Evolutionary conservation across 306 rosid species (phyloP).

Genomic region (Ormosia semicastrata): DNA sequence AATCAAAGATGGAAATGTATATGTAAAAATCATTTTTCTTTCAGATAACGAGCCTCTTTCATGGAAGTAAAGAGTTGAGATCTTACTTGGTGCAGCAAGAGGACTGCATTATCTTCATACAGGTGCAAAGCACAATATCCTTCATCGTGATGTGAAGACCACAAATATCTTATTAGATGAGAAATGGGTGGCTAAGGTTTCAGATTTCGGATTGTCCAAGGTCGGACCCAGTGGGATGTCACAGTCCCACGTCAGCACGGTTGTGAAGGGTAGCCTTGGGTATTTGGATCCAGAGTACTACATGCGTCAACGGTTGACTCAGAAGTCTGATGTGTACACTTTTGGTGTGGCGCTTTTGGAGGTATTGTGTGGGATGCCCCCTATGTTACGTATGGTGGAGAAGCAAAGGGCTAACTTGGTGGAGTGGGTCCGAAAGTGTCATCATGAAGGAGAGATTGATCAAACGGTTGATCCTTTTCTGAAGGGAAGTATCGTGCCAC

Average conservation of each 20-base stretch:
- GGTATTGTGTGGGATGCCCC: conserved; percentile 31
- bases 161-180: conserved; percentile 43
- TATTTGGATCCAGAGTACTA: conserved; percentile 25
- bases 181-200: conserved; percentile 38
- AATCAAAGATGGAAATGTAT: conserved; percentile 11
- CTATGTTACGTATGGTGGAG: background rate
- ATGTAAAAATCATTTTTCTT: too few relatives aligned
- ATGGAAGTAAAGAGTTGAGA: conserved; percentile 37
- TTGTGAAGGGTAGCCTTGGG: background rate
- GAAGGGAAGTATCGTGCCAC: background rate
- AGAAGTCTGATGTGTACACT: conserved; percentile 48
- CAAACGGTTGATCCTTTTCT: conserved; percentile 32
- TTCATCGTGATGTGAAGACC: conserved; percentile 46
- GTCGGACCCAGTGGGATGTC: conserved; percentile 17
- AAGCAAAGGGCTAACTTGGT: conserved; percentile 20
- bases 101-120: conserved; percentile 45
- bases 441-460: background rate
- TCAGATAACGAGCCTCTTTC: background rate
- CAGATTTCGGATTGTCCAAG: conserved; percentile 39
- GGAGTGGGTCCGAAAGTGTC: conserved; percentile 19
- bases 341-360: conserved; percentile 50
- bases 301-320: conserved; percentile 14
- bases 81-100: conserved; percentile 30
- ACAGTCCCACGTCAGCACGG: background rate
- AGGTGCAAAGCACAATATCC: conserved; percentile 23